A percentile compares a stretch with the other conserved stretches of the same genome.
Evolutionary conservation across 1,139 yeast species (phyloP).

Genomic region (Scheffersomyces cryptocercus): DNA sequence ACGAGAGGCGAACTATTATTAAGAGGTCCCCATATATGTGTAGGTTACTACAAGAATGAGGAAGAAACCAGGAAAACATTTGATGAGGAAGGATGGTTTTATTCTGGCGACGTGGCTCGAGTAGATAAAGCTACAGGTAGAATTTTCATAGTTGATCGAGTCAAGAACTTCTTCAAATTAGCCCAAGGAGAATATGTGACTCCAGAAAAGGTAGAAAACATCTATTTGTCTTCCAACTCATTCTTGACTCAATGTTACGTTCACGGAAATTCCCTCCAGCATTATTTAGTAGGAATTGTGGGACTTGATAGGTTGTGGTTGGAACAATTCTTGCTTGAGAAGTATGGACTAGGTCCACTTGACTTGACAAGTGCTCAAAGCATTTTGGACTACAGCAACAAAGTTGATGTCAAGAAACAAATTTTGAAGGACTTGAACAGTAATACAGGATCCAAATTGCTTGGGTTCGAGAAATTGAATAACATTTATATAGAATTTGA

Average conservation of each 20-base stretch:
- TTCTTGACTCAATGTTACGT: constrained; percentile 20
- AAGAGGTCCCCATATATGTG: constrained; percentile 27
- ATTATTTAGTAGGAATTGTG: constrained; percentile 20
- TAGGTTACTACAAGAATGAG: constrained; percentile 24
- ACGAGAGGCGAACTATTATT: constrained; percentile 28
- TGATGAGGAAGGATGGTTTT: constrained; percentile 28
- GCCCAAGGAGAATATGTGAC: constrained; percentile 30
- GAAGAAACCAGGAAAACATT: constrained; percentile 23
- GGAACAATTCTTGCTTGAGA: constrained; percentile 15
- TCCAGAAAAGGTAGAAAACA: constrained; percentile 26
- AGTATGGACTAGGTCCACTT: constrained; percentile 12
- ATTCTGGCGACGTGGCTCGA: constrained; percentile 29
- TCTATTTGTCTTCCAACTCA: constrained; percentile 19
- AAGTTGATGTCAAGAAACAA: constrained; percentile 9
- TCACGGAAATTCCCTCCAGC: constrained; percentile 23
- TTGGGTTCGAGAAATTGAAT: constrained; percentile 26
- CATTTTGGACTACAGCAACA: constrained; percentile 14
- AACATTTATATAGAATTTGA: constrained; percentile 24
- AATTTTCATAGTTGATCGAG: constrained; percentile 25
- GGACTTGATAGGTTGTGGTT: constrained; percentile 22
- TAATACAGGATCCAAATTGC: constrained; percentile 10
- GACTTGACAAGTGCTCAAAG: constrained; percentile 16
- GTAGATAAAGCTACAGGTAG: constrained; percentile 25
- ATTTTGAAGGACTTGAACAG: constrained; percentile 12
- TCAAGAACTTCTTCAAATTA: constrained; percentile 31